phyloP scores from a whole-genome alignment of 352 stramenopile species.

The Pythium coloratum region DNA sequence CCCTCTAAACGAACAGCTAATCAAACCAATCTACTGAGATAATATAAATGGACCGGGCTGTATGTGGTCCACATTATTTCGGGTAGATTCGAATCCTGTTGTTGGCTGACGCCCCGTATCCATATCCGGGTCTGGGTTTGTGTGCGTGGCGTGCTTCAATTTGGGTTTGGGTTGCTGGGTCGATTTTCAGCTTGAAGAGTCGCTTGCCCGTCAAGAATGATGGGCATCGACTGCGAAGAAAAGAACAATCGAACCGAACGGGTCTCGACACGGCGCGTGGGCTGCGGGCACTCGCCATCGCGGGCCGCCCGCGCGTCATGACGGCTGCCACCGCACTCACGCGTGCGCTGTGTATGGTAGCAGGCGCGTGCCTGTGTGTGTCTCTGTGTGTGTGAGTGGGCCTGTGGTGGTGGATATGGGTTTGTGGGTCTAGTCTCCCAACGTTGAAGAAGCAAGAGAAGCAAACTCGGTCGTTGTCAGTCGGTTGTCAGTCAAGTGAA shows the following conservation, averaged over 20 bases:
- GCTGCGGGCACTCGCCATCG: neutral
- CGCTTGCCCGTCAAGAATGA: neutral
- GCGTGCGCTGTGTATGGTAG: no score
- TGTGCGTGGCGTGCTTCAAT: neutral
- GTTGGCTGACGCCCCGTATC: neutral
- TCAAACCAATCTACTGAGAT: conserved; percentile 11
- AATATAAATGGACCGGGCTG: neutral
- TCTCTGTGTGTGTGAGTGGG: neutral
- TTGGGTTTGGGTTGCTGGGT: conserved; percentile 15
- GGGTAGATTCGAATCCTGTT: neutral
- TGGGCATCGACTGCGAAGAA: conserved; percentile 2
- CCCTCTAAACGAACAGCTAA: neutral
- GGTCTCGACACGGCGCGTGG: conserved; percentile 4
- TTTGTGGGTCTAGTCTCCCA: neutral
- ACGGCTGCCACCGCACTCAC: no score
- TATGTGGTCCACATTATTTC: conserved; percentile 14
- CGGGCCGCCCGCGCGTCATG: neutral
- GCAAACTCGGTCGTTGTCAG: neutral
- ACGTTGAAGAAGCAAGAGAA: neutral
- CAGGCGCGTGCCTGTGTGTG: no score
- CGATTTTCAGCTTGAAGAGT: conserved; percentile 14
- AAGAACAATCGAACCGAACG: neutral
- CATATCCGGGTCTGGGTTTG: conserved; percentile 21
- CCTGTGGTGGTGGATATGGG: neutral
- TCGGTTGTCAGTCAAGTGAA: conserved; percentile 31